Evolutionary conservation across 164 flowering plant genomes (phyloP).

Genomic region (Pachysandra terminalis): DNA sequence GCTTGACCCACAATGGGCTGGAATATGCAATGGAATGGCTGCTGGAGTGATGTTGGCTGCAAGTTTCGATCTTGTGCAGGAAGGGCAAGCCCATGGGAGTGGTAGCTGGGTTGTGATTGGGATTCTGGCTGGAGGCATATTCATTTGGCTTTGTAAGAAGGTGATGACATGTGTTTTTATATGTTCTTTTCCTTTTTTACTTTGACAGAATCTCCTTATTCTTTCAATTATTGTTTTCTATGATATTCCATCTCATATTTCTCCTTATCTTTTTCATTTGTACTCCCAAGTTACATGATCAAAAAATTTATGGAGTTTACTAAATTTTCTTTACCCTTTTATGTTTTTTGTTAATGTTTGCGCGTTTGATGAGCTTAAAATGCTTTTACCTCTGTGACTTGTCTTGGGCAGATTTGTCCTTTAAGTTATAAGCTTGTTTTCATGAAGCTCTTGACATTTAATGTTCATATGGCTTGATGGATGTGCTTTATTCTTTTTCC

Average conservation of each 20-base stretch:
- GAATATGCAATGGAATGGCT: slow-evolving; percentile 97
- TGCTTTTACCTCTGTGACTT: not conserved
- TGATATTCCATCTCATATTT: not conserved
- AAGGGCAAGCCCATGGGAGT: slow-evolving; percentile 85
- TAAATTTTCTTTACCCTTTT: too few relatives aligned
- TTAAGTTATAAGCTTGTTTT: not conserved
- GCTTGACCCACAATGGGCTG: slow-evolving; percentile 96
- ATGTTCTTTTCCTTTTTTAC: slow-evolving; percentile 5
- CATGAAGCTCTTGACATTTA: too few relatives aligned
- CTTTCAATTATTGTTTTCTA: not conserved
- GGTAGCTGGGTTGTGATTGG: slow-evolving; percentile 93
- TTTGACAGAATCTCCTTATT: not conserved
- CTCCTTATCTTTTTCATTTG: not conserved
- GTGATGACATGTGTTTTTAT: slow-evolving; percentile 30
- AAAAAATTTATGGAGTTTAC: not conserved
- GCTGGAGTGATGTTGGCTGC: slow-evolving; percentile 99
- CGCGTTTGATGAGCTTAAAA: not conserved
- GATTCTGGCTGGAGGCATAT: slow-evolving; percentile 77
- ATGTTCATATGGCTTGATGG: not conserved
- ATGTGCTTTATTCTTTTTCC: not conserved
- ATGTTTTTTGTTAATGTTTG: too few relatives aligned
- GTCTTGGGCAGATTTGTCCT: not conserved
- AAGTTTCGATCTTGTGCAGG: slow-evolving; percentile 96
- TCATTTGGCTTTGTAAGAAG: slow-evolving; percentile 95
- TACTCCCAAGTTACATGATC: not conserved